Evolutionary conservation across 1,284 basidiomycete species (phyloP), one percentile per base, ranked within the genome.

Genomic region (Neotropicomus parvogracilis): DNA sequence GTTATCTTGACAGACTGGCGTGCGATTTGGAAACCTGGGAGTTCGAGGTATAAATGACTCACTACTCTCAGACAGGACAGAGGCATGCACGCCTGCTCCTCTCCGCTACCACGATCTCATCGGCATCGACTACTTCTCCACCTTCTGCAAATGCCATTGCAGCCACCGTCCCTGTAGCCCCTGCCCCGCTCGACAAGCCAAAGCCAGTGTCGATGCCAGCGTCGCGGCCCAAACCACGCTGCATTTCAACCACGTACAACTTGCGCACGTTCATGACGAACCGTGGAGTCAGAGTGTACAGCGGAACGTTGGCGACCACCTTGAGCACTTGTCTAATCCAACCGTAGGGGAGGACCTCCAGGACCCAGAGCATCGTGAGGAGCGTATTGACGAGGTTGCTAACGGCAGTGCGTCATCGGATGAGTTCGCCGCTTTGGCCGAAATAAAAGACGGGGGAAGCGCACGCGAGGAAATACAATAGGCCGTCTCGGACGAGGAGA

Each of bases 251-350:
- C 19, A 9, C 11, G 28, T 39, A 24, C 19, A 49, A 10, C 27
- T 49, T 31, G 20, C 46, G 35, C n/a, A 49, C 20, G n/a, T 40
- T 49, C 16, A 49, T 34, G 26, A 43, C 17, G 16, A 50, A 48
- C 16, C 35, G 40, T 1, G 40, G 35, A 2, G 24, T 38, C 3
- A 41, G 33, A 3, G 48, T 50, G 17, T 34, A 42, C 4, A 50
- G 4, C 1, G 29, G 34, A 12, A 48, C 14, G 21, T 16, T 20
- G 35, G 26, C 13, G 20, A 19, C 20, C 6, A 8, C 6, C 6
- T 12, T 1, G n/a, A 44, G 26, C 4, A 28, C 31, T 5, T 14
- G 6, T 28, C 8, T 7, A 6, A 13, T 1, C 38, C 26, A 35
- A 12, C 31, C 47, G 9, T 6, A 1, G 16, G 27, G 40, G 12